These are phyloP conservation scores for Ottelia alismoides DNA, from an alignment of 106 monocot species.

Conservation along the genomic window DNA sequence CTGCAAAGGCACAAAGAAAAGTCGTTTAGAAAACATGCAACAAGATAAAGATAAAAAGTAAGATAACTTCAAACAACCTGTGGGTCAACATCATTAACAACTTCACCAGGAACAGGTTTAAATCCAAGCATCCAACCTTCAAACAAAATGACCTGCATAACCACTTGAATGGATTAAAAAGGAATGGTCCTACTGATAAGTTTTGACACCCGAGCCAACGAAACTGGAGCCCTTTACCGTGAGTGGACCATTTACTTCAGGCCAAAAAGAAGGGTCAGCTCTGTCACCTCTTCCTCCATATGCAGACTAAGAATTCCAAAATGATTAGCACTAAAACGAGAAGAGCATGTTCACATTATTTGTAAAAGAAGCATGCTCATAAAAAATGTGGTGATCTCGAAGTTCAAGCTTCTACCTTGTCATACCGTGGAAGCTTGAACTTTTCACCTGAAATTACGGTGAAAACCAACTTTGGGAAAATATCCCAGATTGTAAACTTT, in stretches of 20 bases:
- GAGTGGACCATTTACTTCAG: constrained; percentile 83
- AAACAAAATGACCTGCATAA: constrained; percentile 71
- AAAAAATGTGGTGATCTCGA: not conserved
- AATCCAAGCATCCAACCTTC: constrained; percentile 99
- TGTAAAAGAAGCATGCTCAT: not conserved
- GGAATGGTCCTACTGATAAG: too few species aligned
- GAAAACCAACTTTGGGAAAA: too few species aligned
- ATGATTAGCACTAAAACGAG: not conserved
- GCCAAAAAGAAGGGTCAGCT: constrained; percentile 83
- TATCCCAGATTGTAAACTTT: too few species aligned
- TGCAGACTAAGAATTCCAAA: constrained; percentile 49
- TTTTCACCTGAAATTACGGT: constrained; percentile 69
- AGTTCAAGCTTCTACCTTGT: constrained; percentile 46
- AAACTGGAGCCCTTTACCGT: too few species aligned
- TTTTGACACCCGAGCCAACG: too few species aligned
- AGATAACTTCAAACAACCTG: constrained; percentile 27
- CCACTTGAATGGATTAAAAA: too few species aligned
- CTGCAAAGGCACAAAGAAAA: constrained; percentile 20
- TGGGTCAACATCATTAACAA: constrained; percentile 80
- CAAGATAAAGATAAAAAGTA: too few species aligned
- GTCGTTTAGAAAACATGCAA: too few species aligned
- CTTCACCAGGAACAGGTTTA: constrained; percentile 74
- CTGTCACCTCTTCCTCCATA: constrained; percentile 88
- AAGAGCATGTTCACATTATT: too few species aligned
- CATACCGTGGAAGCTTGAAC: constrained; percentile 88